These are phyloP conservation scores for Porodaedalea pini DNA, from an alignment of 1,284 basidiomycete species.

Conservation along the genomic window DNA sequence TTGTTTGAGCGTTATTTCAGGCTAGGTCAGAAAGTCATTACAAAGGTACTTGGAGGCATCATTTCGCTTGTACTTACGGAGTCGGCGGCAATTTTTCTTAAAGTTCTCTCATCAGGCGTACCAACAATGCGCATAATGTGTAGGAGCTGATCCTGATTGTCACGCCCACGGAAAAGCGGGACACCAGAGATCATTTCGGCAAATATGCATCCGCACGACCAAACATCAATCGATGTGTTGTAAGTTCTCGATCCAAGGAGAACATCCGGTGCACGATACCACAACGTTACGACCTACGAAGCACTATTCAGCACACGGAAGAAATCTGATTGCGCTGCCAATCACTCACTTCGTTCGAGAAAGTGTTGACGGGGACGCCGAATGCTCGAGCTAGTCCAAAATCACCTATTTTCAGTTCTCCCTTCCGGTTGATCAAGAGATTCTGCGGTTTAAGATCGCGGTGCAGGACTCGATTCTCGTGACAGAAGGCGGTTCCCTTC, in stretches of 20 bases:
- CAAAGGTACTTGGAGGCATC: neutral
- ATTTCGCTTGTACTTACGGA: slow-evolving; percentile 56
- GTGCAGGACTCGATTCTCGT: slow-evolving; percentile 97
- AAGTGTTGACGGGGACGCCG: slow-evolving; percentile 94
- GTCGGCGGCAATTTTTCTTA: slow-evolving; percentile 89
- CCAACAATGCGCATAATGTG: slow-evolving; percentile 98
- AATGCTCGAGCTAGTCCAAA: slow-evolving; percentile 94
- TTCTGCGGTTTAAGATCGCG: slow-evolving; percentile 98
- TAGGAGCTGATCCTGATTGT: slow-evolving; percentile 96
- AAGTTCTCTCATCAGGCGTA: slow-evolving; percentile 87
- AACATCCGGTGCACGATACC: slow-evolving; percentile 99
- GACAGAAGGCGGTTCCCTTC: slow-evolving; percentile 98
- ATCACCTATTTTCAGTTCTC: slow-evolving; percentile 96
- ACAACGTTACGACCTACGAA: slow-evolving; percentile 88
- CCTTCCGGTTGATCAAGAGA: slow-evolving; percentile 93
- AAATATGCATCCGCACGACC: slow-evolving; percentile 99
- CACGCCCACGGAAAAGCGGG: slow-evolving; percentile 94
- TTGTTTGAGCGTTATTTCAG: slow-evolving; percentile 85
- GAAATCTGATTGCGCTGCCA: neutral
- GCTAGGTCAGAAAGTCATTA: slow-evolving; percentile 45
- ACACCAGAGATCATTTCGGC: slow-evolving; percentile 98
- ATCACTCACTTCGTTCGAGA: slow-evolving; percentile 82
- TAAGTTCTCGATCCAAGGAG: slow-evolving; percentile 96
- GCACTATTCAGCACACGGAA: slow-evolving; percentile 12
- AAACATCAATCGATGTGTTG: slow-evolving; percentile 98